Percentiles rank a stretch among this genome's conserved stretches.
phyloP scores from a whole-genome alignment of 2,329 filamentous ascomycete species.

The Trichoderma atroviride region DNA sequence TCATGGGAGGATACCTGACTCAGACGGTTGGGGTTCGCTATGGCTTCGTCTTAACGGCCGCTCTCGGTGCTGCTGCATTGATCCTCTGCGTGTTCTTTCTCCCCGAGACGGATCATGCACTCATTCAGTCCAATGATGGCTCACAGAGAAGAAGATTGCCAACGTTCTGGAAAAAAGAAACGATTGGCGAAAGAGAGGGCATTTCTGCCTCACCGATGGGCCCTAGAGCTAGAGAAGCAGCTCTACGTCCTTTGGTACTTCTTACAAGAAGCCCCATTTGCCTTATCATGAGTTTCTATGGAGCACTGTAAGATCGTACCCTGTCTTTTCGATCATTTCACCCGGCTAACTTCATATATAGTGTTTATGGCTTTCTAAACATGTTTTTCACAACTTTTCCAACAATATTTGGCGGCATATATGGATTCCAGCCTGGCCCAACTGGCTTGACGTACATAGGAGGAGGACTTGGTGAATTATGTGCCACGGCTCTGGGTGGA shows the following conservation, averaged over 20 bases:
- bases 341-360: background rate
- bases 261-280: conserved; percentile 4
- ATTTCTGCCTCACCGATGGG: background rate
- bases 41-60: conserved; percentile 48
- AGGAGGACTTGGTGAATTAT: conserved; percentile 24
- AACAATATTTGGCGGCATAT: conserved; percentile 45
- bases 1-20: conserved; percentile 51
- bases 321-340: too few species aligned
- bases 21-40: conserved; percentile 38
- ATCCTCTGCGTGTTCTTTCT: conserved; percentile 40
- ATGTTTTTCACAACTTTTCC: conserved; percentile 58
- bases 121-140: background rate
- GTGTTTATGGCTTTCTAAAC: conserved; percentile 54
- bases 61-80: conserved; percentile 48
- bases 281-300: conserved; percentile 20
- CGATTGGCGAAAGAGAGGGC: background rate
- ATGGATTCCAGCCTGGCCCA: conserved; percentile 6
- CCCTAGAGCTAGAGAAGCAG: conserved; percentile 32
- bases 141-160: background rate
- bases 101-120: conserved; percentile 37
- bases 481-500: conserved; percentile 4
- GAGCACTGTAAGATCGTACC: conserved; percentile 10
- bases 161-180: background rate
- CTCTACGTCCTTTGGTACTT: background rate
- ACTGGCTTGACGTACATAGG: conserved; percentile 24